Evolutionary conservation across 2,329 filamentous ascomycete species (phyloP), one percentile per base, ranked within the genome.

Genomic region (Penicillium corylophilum): DNA sequence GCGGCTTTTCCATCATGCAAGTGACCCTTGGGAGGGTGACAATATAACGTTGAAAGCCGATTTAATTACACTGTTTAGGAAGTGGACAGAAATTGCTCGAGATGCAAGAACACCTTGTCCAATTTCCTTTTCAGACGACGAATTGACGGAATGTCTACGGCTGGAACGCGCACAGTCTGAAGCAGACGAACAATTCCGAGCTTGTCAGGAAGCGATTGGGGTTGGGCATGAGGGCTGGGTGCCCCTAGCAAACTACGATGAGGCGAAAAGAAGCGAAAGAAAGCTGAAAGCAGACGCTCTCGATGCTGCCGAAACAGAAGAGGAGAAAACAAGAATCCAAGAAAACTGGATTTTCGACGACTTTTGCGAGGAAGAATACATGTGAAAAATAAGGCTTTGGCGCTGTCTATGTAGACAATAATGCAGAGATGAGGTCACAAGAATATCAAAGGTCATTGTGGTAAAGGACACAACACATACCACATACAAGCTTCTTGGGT

Each of bases 21-120:
- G 57, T 28, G 53, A 52, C n/a, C 64, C 63, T 5, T 68, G 62
- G 66, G 63, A 68, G 50, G 64, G 66, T 1, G 59, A 67, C 36
- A 56, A 50, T 43, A 23, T 62, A 0, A 53, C 59, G 2, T 46
- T 69, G n/a, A 66, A 62, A 44, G 45, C 55, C n/a, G 57, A 28
- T 28, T 28, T 28, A 10, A 10, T 28, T 28, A 9, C 26, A 28
- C 26, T 28, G 1, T 10, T 10, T 10, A 28, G 26, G 8, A 28
- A 28, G 9, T 28, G 26, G 26, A 28, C 7, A 28, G 26, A 28
- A 3, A 10, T 28, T 7, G 12, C 7, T 12, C 26, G 9, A 10
- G 26, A 28, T 10, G 7, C 7, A 10, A 28, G 9, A 1, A 10
- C 7, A 28, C 26, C 26, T 28, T 28, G 26, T 28, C 26, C 26